phyloP scores from a whole-genome alignment of 2,329 filamentous ascomycete species.

The Trichoderma atrobrunneum region DNA sequence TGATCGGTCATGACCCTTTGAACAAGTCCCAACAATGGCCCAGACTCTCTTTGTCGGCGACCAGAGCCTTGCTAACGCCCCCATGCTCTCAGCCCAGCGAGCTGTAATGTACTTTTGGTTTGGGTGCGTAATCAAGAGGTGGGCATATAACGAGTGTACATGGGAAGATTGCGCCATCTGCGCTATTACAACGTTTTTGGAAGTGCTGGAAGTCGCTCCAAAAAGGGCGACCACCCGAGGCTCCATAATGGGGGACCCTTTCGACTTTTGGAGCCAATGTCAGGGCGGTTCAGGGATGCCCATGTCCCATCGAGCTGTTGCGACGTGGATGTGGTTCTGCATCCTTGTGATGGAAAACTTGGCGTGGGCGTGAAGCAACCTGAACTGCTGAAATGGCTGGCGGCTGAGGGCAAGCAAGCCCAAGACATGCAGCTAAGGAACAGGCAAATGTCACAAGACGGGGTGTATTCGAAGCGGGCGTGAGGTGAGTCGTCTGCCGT shows the following conservation, averaged over 20 bases:
- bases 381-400: not conserved
- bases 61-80: not conserved
- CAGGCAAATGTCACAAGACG: not conserved
- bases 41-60: not conserved
- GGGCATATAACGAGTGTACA: constrained; percentile 19
- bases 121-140: not conserved
- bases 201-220: constrained; percentile 19
- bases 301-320: constrained; percentile 1
- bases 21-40: not conserved
- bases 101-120: not conserved
- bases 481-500: not conserved
- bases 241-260: constrained; percentile 10
- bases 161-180: constrained; percentile 20
- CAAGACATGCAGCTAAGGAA: not conserved
- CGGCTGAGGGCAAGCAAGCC: not conserved
- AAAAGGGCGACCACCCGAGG: constrained; percentile 19
- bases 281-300: constrained; percentile 3
- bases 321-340: not conserved
- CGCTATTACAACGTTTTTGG: constrained; percentile 19
- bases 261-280: not conserved
- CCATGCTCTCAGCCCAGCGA: constrained; percentile 1
- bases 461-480: not conserved
- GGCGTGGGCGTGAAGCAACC: not conserved
- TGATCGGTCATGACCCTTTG: not conserved
- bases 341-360: not conserved